phyloP scores from a whole-genome alignment of 352 stramenopile genomes.

The Halophytophthora batemanensis region DNA sequence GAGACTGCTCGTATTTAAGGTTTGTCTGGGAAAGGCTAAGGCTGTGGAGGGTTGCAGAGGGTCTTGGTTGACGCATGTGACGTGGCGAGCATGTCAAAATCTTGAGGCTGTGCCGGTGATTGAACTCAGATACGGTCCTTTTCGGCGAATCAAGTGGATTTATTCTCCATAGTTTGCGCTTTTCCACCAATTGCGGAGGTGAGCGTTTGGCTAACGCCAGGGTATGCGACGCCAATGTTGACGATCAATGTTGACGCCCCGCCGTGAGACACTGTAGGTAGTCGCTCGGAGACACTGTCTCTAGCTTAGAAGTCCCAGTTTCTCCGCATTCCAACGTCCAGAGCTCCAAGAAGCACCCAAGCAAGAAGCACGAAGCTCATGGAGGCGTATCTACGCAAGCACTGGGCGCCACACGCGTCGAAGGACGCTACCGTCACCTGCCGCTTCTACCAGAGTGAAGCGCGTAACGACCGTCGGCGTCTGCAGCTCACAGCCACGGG shows the following conservation, averaged over 20 bases:
- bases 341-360: neutral
- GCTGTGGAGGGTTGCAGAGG: conserved; percentile 9
- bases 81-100: neutral
- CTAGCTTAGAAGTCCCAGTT: too few species aligned
- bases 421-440: conserved; percentile 29
- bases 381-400: conserved; percentile 26
- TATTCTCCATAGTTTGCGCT: conserved; percentile 6
- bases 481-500: conserved; percentile 30
- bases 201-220: too few species aligned
- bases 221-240: too few species aligned
- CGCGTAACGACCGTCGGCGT: conserved; percentile 24
- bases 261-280: too few species aligned
- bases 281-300: too few species aligned
- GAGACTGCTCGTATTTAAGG: conserved; percentile 32
- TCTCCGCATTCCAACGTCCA: neutral
- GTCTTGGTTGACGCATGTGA: neutral
- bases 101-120: neutral
- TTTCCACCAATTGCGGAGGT: too few species aligned
- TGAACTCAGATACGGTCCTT: neutral
- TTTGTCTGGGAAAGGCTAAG: neutral
- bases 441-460: conserved; percentile 22
- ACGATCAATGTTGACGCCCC: too few species aligned
- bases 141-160: too few species aligned
- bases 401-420: conserved; percentile 20
- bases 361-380: conserved; percentile 1